Conservation (phyloP, 345 rosid genomes). For the Arabis alpina region DNA sequence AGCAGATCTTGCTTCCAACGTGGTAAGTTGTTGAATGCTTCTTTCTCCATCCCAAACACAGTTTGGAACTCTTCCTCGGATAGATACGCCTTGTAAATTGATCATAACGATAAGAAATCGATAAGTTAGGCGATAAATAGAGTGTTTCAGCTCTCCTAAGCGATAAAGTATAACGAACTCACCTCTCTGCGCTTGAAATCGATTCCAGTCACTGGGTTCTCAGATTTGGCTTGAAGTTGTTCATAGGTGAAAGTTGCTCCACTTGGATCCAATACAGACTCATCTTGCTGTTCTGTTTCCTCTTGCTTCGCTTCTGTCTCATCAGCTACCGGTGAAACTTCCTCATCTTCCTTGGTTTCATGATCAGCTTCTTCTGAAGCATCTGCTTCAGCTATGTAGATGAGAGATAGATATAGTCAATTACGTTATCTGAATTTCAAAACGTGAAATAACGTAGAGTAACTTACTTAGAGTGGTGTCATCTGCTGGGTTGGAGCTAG, state of each 20-base stretch:
- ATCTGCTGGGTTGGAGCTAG: constrained; percentile 55
- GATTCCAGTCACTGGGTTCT: constrained; percentile 84
- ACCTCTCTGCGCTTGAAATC: constrained; percentile 98
- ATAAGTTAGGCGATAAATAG: constrained; percentile 16
- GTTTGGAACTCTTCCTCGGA: constrained; percentile 79
- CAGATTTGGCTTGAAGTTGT: constrained; percentile 84
- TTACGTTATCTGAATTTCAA: background rate
- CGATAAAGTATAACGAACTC: constrained; percentile 27
- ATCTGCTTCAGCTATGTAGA: constrained; percentile 54
- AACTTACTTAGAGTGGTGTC: constrained; percentile 51
- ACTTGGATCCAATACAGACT: constrained; percentile 36
- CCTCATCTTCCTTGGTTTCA: constrained; percentile 59
- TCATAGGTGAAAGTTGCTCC: constrained; percentile 72
- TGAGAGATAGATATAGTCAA: constrained; percentile 14
- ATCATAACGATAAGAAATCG: constrained; percentile 14
- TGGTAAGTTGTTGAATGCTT: constrained; percentile 77
- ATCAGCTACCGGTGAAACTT: constrained; percentile 40
- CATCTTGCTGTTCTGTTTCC: constrained; percentile 45
- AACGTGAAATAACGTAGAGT: constrained; percentile 3
- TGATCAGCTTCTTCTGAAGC: constrained; percentile 49
- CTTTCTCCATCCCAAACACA: constrained; percentile 76
- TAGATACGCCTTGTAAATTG: constrained; percentile 68
- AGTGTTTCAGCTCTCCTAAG: constrained; percentile 17
- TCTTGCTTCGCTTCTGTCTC: constrained; percentile 45
- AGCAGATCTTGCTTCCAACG: constrained; percentile 97